phyloP scores from a whole-genome alignment of 352 stramenopile species.

The Pythium vanterpoolii region DNA sequence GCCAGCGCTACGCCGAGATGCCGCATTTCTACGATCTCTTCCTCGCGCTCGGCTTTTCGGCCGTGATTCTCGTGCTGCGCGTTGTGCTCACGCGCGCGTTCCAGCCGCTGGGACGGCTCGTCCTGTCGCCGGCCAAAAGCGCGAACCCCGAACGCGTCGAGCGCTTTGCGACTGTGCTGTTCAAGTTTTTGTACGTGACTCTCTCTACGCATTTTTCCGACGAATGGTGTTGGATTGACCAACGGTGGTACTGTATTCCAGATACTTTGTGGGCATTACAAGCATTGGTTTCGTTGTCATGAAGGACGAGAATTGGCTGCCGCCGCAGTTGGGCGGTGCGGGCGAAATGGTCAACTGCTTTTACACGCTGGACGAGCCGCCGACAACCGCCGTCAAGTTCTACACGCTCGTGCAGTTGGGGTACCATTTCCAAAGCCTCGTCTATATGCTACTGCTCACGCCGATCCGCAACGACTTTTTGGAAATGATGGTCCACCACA shows the following conservation, averaged over 20 bases:
- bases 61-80: slow-evolving; percentile 39
- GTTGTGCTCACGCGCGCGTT: slow-evolving; percentile 35
- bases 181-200: slow-evolving; percentile 51
- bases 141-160: slow-evolving; percentile 41
- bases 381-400: slow-evolving; percentile 32
- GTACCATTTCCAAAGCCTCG: slow-evolving; percentile 51
- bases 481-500: slow-evolving; percentile 55
- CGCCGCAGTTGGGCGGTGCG: slow-evolving; percentile 34
- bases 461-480: slow-evolving; percentile 61
- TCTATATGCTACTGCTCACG: slow-evolving; percentile 57
- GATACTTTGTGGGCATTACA: slow-evolving; percentile 48
- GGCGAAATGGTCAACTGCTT: slow-evolving; percentile 33
- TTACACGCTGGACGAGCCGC: slow-evolving; percentile 28
- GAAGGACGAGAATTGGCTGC: slow-evolving; percentile 50
- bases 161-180: slow-evolving; percentile 66
- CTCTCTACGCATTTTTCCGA: not conserved
- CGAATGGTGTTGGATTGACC: not conserved
- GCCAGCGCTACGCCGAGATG: slow-evolving; percentile 26
- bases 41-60: slow-evolving; percentile 28
- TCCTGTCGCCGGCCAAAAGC: slow-evolving; percentile 56
- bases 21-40: slow-evolving; percentile 45
- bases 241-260: not conserved
- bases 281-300: slow-evolving; percentile 37
- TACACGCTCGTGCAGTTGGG: slow-evolving; percentile 56
- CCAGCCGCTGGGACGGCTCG: slow-evolving; percentile 37